Base-by-base conservation (phyloP, 129 eudicot genomes). In the Scalesia atractyloides region DNA sequence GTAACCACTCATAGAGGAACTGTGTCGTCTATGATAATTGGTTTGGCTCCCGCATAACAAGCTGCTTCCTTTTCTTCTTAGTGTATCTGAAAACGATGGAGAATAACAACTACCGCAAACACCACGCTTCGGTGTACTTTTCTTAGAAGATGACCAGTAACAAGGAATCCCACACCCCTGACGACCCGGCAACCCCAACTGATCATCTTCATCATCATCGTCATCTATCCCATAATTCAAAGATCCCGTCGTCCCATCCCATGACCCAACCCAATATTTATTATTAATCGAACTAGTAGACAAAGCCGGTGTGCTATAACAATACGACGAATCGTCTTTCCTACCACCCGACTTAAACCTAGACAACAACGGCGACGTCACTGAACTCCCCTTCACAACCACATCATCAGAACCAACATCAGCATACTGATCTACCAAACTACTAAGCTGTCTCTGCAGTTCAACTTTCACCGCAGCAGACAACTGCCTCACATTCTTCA, bases 131-230 rank as follows among this genome's bases (percentile, higher is more conserved):
- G 96, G 91, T 0, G 91, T 94, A 30, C 89, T 80, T 82, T 92
- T 86, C 56, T 73, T 94, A 0, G 99, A 88, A 7, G 82, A 78
- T 14, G 82, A 78, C 99, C 99, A 90, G 66, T 89, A 92, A 76
- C 99, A 94, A 53, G 99, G 91, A 63, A 94, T 90, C 50, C 99
- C 99, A 82, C 99, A 94, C 56, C 99, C 99, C 51, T 81, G 88
- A 7, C 87, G 84, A 5, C 93, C 91, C 4, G 91, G 87, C 51
- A 88, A 88, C 79, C 83, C 93, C 68, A 88, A 83, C 33, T 73
- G 86, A 76, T 86, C 97, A 50, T 86, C 74, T 43, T 90, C 97
- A 47, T 86, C 97, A 6, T 77, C 96, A 82, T 86, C 95, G 77
- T 83, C 84, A 76, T 87, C 96, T 43, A 33, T 60, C 2, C 83